These are phyloP conservation scores for Microascus cirrosus DNA, from an alignment of 2,329 filamentous ascomycete genomes.

Conservation along the genomic window DNA sequence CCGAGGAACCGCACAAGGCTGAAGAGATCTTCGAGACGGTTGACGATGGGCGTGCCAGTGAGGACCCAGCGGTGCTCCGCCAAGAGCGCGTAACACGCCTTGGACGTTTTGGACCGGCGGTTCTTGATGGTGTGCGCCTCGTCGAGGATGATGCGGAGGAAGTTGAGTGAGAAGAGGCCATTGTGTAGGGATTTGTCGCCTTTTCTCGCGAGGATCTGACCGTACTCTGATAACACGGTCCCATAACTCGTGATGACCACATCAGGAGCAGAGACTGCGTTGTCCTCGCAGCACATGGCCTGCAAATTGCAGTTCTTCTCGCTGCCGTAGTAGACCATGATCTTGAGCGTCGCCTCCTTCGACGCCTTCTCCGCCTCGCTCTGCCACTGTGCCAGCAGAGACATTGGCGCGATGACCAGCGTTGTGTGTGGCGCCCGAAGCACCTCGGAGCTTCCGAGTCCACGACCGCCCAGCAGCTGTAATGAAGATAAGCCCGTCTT, in stretches of 20 bases:
- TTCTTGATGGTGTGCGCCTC: conserved; percentile 93
- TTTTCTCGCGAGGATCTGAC: conserved; percentile 45
- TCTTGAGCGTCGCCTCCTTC: conserved; percentile 68
- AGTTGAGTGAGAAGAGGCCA: conserved; percentile 83
- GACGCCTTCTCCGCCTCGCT: conserved; percentile 91
- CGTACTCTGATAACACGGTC: conserved; percentile 77
- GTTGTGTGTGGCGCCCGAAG: conserved; percentile 77
- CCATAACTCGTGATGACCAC: conserved; percentile 94
- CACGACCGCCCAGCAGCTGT: conserved; percentile 51
- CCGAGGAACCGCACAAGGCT: conserved; percentile 84
- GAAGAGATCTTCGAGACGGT: conserved; percentile 88
- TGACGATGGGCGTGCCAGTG: conserved; percentile 94
- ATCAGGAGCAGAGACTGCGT: conserved; percentile 68
- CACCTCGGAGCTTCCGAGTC: conserved; percentile 23
- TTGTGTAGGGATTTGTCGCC: conserved; percentile 54
- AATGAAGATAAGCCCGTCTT: conserved; percentile 26
- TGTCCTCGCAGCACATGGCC: conserved; percentile 64
- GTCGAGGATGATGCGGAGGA: conserved; percentile 90
- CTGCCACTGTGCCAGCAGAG: conserved; percentile 91
- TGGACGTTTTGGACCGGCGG: conserved; percentile 82
- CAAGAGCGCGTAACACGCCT: conserved; percentile 82
- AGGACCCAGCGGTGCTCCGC: conserved; percentile 85
- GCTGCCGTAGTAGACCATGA: conserved; percentile 81
- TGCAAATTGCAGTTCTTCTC: conserved; percentile 76
- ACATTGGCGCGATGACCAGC: conserved; percentile 93